Conservation (phyloP, 345 rosid species). For the Salix udensis region DNA sequence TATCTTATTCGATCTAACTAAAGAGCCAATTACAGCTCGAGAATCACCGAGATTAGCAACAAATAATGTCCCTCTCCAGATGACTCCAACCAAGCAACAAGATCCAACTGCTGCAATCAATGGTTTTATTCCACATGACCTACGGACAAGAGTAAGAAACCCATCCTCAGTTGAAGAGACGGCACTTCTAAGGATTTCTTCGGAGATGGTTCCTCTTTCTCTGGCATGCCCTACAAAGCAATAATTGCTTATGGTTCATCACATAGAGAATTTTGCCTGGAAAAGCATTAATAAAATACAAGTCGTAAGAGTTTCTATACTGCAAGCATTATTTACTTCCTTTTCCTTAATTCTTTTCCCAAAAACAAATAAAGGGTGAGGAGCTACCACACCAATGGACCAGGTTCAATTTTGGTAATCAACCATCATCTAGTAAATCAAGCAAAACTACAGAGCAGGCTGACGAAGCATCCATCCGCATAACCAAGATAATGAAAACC, state of each 20-base stretch:
- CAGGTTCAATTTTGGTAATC: not conserved
- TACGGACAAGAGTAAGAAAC: slow-evolving; percentile 79
- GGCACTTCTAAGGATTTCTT: slow-evolving; percentile 64
- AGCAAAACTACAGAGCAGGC: not conserved
- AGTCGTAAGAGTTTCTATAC: not conserved
- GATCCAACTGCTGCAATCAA: slow-evolving; percentile 84
- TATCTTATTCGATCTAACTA: slow-evolving; percentile 58
- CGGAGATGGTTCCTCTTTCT: slow-evolving; percentile 59
- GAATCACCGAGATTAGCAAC: slow-evolving; percentile 95
- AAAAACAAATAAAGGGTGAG: not conserved
- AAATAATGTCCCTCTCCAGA: slow-evolving; percentile 73
- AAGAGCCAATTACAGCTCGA: slow-evolving; percentile 77
- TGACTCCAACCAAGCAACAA: slow-evolving; percentile 86
- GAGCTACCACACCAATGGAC: not conserved
- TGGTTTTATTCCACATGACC: slow-evolving; percentile 63
- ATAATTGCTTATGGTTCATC: slow-evolving; percentile 12
- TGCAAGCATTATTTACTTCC: not conserved
- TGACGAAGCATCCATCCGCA: not conserved
- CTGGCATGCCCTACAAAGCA: slow-evolving; percentile 49
- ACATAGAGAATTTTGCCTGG: not conserved
- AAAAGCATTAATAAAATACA: not conserved
- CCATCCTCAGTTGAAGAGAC: slow-evolving; percentile 84
- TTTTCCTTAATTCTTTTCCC: not conserved
- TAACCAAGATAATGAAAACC: not conserved
- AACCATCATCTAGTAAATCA: not conserved